These are phyloP conservation scores for Shiraia sp. DNA, from an alignment of 2,329 filamentous ascomycete genomes.

Conservation along the genomic window DNA sequence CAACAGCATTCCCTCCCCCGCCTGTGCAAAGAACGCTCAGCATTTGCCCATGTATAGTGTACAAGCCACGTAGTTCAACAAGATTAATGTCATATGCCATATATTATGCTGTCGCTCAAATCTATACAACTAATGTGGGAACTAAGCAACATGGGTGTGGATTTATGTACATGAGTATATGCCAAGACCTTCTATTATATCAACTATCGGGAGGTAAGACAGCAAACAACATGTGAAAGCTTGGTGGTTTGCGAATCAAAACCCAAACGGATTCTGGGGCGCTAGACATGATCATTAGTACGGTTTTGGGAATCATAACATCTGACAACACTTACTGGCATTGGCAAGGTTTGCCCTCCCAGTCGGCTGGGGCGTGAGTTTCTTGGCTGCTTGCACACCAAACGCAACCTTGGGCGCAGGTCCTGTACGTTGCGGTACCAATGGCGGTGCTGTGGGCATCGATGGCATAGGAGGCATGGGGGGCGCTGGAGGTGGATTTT, in stretches of 20 bases:
- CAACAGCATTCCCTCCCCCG: no score
- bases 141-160: background rate
- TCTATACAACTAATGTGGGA: background rate
- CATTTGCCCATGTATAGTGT: background rate
- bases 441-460: slow-evolving; percentile 62
- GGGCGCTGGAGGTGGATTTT: slow-evolving; percentile 61
- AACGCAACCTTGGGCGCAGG: slow-evolving; percentile 89
- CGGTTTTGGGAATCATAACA: background rate
- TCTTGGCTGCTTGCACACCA: slow-evolving; percentile 75
- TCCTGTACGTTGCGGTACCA: slow-evolving; percentile 79
- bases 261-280: slow-evolving; percentile 72
- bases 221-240: background rate
- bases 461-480: slow-evolving; percentile 60
- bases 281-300: slow-evolving; percentile 54
- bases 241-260: slow-evolving; percentile 48
- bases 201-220: slow-evolving; percentile 4
- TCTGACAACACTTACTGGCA: slow-evolving; percentile 76
- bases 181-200: background rate
- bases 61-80: no score
- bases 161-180: slow-evolving; percentile 17
- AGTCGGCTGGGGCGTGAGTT: slow-evolving; percentile 81
- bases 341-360: slow-evolving; percentile 90
- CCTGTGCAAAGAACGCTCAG: background rate
- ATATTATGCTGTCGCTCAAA: background rate
- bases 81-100: no score